Conservation (phyloP, 2,329 filamentous ascomycete genomes). For the Plectosphaerella plurivora region DNA sequence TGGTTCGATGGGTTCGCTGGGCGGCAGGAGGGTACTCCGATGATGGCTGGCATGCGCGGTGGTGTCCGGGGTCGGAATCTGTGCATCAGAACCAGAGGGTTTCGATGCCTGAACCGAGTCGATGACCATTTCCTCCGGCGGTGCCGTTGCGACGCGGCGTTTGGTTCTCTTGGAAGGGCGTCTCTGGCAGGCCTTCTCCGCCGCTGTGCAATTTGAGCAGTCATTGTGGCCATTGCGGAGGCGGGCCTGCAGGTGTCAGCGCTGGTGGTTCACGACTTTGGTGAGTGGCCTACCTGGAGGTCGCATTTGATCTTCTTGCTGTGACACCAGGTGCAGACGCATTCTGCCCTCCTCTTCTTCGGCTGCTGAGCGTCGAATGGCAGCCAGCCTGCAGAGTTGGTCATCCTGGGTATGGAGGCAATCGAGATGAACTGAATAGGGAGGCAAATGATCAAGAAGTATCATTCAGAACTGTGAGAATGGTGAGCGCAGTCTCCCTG, state of each 20-base stretch:
- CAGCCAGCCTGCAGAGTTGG: constrained; percentile 16
- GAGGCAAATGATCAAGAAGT: too few relatives aligned
- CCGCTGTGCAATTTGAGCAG: constrained; percentile 21
- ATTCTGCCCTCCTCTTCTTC: constrained; percentile 25
- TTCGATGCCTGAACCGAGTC: too few relatives aligned
- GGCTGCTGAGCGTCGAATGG: constrained; percentile 23
- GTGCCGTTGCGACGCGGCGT: constrained; percentile 5
- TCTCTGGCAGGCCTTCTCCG: constrained; percentile 20
- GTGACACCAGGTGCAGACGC: constrained; percentile 25
- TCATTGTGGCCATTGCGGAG: constrained; percentile 14
- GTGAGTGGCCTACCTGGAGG: constrained; percentile 15
- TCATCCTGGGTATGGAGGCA: too few relatives aligned
- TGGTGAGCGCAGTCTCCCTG: too few relatives aligned
- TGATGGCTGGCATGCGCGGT: neutral
- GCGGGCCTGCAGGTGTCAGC: constrained; percentile 7
- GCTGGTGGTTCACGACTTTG: too few relatives aligned
- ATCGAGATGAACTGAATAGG: too few relatives aligned
- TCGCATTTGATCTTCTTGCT: constrained; percentile 30
- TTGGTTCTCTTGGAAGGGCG: constrained; percentile 23
- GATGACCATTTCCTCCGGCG: neutral
- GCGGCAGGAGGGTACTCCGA: too few relatives aligned
- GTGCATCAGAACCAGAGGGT: neutral
- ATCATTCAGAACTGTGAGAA: too few relatives aligned
- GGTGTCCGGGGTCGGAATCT: neutral
- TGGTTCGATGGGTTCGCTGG: neutral